Conservation (phyloP, 805 yeast species). For the Yarrowia phangngaensis region DNA sequence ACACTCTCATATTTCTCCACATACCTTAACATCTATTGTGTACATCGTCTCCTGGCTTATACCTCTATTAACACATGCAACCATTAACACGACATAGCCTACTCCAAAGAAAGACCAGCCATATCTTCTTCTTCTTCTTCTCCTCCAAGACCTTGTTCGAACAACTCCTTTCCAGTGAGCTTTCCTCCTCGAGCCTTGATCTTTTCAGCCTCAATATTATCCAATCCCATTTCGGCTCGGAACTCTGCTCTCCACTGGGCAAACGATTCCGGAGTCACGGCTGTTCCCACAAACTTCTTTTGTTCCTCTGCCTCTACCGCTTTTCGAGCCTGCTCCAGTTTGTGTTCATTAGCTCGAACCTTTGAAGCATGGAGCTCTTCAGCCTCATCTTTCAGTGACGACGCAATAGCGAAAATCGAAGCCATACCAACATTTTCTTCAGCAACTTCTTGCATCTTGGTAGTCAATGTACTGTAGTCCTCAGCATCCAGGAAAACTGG, state of each 20-base stretch:
- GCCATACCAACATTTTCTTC: conserved; percentile 85
- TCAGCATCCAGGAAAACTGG: conserved; percentile 42
- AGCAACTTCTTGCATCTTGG: conserved; percentile 44
- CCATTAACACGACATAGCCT: no score
- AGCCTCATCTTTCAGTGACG: conserved; percentile 75
- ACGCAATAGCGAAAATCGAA: conserved; percentile 74
- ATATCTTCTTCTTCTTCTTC: conserved; percentile 49
- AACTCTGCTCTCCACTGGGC: conserved; percentile 67
- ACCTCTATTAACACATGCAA: no score
- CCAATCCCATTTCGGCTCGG: conserved; percentile 68
- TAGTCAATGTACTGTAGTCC: conserved; percentile 35
- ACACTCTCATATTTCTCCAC: no score
- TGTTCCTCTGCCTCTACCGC: conserved; percentile 78
- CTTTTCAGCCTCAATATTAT: conserved; percentile 43
- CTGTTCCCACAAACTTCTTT: conserved; percentile 85
- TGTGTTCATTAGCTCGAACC: conserved; percentile 51
- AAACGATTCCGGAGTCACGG: conserved; percentile 77
- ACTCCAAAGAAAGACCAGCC: conserved; percentile 14
- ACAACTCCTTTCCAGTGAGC: conserved; percentile 82
- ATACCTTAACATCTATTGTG: no score
- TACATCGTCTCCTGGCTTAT: no score
- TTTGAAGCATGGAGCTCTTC: conserved; percentile 64
- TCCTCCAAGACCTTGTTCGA: conserved; percentile 82
- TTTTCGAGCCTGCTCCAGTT: conserved; percentile 54
- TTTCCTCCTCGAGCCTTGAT: conserved; percentile 65